Evolutionary conservation across 441 rosid species (phyloP).

Genomic region (Corymbia citriodora): DNA sequence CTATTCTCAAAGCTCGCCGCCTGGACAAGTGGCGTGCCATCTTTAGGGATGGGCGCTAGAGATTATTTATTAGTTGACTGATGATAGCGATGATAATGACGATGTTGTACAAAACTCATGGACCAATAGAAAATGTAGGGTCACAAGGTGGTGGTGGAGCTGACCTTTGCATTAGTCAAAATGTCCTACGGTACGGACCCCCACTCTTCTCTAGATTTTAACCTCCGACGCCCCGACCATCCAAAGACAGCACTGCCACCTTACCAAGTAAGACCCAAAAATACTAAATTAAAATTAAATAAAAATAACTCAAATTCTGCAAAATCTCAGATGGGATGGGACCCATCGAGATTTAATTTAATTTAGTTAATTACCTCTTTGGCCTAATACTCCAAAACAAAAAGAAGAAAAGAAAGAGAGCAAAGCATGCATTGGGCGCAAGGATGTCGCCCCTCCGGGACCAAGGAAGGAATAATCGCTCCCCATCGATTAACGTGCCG

Average conservation of each 20-base stretch:
- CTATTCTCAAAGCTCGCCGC: accelerated
- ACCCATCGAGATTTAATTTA: neutral
- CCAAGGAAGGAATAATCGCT: neutral
- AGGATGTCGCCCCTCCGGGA: neutral
- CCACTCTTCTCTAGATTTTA: neutral
- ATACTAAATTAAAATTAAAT: neutral
- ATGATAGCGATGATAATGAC: neutral
- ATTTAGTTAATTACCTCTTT: accelerated
- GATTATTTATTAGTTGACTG: neutral
- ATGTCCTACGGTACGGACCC: neutral
- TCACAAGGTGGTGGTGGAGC: neutral
- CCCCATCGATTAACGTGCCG: neutral
- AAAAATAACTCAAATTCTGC: neutral
- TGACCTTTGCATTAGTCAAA: neutral
- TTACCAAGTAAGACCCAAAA: neutral
- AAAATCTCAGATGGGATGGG: neutral
- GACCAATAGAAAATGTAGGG: neutral
- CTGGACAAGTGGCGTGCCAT: neutral
- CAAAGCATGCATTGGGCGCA: neutral
- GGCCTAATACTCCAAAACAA: neutral
- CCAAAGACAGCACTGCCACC: neutral
- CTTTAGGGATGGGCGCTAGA: neutral
- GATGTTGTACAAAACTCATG: neutral
- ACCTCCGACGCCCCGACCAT: neutral
- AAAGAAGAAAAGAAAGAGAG: accelerated